Evolutionary conservation across 805 yeast species (phyloP), one percentile per base, ranked within the genome.

Genomic region (Candida parachauliodes): DNA sequence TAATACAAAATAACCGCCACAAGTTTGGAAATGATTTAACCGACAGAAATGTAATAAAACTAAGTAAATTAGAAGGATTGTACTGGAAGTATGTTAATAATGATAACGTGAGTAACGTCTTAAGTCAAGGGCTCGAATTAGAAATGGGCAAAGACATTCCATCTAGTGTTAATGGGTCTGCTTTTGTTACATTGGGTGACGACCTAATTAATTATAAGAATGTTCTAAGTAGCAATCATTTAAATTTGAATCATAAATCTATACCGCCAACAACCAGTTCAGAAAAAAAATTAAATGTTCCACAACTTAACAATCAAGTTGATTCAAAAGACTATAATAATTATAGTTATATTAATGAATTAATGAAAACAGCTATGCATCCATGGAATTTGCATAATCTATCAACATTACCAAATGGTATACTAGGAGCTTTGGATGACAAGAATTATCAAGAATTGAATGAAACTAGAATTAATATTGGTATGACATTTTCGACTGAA

Each of bases 361-460:
- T 44, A 17, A 34, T 50, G n/a, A 45, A 50, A 28, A 35, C 55
- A 5, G 42, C 62, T 2, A 49, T 64, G 33, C 54, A 62, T 37
- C 76, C 77, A 0, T 82, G 86, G 83, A 79, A 79, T 44, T 52
- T 81, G 33, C 70, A 74, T 40, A 78, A 79, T 49, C 21, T 81
- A 2, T 74, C 85, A 2, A 46, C 70, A 5, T 53, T 64, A 25
- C 73, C 75, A 2, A 58, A 71, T 18, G 76, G 83, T 0, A 38
- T 81, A 8, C 51, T 81, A 18, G 63, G 68, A 2, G 65, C 61
- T 0, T 52, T 65, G 5, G 59, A 67, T 24, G 76, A 67, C 34
- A 39, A 65, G 3, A 65, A 68, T 35, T 75, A 72, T 42, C 60
- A 60, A 22, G 74, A 69, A 4, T 41, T 76, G 11, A 49, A 70